Evolutionary conservation across 129 eudicot species (phyloP), one percentile per base, ranked within the genome.

Genomic region (Ambrosia artemisiifolia): DNA sequence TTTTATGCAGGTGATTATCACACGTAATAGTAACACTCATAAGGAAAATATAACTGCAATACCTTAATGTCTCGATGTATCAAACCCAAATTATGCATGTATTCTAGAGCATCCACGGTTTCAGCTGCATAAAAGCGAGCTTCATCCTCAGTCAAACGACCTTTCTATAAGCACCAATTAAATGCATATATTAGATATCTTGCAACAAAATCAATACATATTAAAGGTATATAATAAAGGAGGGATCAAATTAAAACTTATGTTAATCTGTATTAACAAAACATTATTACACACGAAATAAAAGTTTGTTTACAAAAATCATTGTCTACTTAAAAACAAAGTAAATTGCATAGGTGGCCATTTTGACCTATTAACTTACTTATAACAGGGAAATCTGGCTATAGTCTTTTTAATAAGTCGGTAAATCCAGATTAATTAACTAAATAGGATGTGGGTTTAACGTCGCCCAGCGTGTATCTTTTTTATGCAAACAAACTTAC

Each of bases 61-160:
- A 94, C 97, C 96, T 94, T 94, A 55, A 94, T 90, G 82, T 94
- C 99, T 56, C 99, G 82, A 78, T 94, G 99, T 77, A 94, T 83
- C 81, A 94, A 70, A 43, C 99, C 98, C 91, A 88, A 61, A 43
- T 84, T 79, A 83, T 92, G 98, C 65, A 92, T 92, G 73, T 88
- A 92, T 76, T 92, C 96, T 73, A 92, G 95, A 79, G 96, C 96
- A 83, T 89, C 98, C 47, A 89, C 85, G 65, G 88, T 86, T 87
- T 92, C 98, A 83, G 96, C 96, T 64, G 90, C 91, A 70, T 92
- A 92, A 74, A 89, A 89, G 65, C 95, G 90, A 67, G 98, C 93
- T 70, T 92, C 98, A 67, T 92, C 88, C 49, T 92, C 91, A 42
- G 98, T 65, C 68, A 92, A 72, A 69, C 95, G 96, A 48, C 96